Base-by-base conservation (phyloP, 176 grass and related monocot species). In the Carex kokanica region DNA sequence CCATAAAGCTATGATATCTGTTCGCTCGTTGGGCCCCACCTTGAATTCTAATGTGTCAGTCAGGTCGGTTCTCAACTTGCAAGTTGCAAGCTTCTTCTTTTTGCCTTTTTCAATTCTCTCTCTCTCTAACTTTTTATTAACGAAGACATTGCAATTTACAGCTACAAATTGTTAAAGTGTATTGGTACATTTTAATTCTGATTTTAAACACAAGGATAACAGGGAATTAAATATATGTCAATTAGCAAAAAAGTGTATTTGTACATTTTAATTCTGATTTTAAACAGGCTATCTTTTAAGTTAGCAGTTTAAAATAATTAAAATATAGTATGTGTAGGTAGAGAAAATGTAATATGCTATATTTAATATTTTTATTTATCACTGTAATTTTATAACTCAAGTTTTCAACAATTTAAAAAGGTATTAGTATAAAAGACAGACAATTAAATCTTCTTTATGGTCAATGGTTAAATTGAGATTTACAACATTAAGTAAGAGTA, bases 21-120 rank as follows among this genome's bases (percentile, higher is more conserved):
- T 68, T 68, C 32, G 65, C 24, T 73, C 43, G 18, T 51, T 73
- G 40, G 27, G 69, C 41, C 69, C 69, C 69, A 73, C 69, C 11
- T 45, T 0, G 18, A 73, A 73, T 73, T 51, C 69, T 45, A 51
- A 43, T 51, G 5, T n/a, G n/a, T n/a, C n/a, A 49, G 20, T 51
- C 69, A 51, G 38, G 10, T 51, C 43, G 32, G 69, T 73, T 73
- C 69, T 73, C 69, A 47, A 45, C 31, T 21, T 20, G 13, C 12
- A 13, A 31, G 12, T 20, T 31, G 2, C 34, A 38, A 38, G 36
- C 36, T 65, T 65, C 15, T 32, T 32, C 5, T n/a, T n/a, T n/a
- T 65, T 64, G 7, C 13, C 36, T 38, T 64, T 31, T 64, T 31
- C 0, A 15, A 64, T 16, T 65, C 27, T 12, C 6, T 16, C n/a